A percentile compares a stretch with the other conserved stretches of the same genome.
Conservation (phyloP, 345 rosid genomes). For the Turritis glabra region DNA sequence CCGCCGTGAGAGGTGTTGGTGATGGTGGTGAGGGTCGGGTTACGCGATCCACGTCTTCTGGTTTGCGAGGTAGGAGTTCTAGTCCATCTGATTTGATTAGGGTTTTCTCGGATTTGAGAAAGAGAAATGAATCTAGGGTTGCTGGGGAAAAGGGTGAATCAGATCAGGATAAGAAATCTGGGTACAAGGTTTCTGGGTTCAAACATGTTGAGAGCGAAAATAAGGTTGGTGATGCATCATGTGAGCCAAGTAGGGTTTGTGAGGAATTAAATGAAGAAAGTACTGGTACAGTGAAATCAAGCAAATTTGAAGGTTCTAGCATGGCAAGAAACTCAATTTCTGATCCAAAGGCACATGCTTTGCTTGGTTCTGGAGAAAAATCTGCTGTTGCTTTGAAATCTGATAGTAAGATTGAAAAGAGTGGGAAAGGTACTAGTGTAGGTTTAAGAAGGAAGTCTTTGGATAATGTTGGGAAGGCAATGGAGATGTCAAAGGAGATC, state of each 20-base stretch:
- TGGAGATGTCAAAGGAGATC: slow-evolving; percentile 48
- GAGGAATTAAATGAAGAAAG: not conserved
- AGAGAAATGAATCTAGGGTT: slow-evolving; percentile 49
- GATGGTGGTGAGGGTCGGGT: slow-evolving; percentile 44
- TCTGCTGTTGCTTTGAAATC: slow-evolving; percentile 36
- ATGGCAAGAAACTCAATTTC: slow-evolving; percentile 22
- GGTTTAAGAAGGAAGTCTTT: slow-evolving; percentile 36
- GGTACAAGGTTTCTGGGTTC: slow-evolving; percentile 25
- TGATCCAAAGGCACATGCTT: slow-evolving; percentile 28
- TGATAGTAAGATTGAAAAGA: slow-evolving; percentile 34
- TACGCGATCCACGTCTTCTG: slow-evolving; percentile 60
- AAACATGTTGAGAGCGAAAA: slow-evolving; percentile 10
- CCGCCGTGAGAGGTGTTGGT: slow-evolving; percentile 29
- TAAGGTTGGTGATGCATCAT: slow-evolving; percentile 5
- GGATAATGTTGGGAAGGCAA: slow-evolving; percentile 38
- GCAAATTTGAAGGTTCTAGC: slow-evolving; percentile 12
- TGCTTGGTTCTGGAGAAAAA: slow-evolving; percentile 23
- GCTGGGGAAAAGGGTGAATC: slow-evolving; percentile 41
- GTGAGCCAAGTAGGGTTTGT: not conserved
- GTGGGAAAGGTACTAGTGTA: slow-evolving; percentile 17
- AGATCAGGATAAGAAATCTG: slow-evolving; percentile 35
- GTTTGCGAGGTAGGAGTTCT: slow-evolving; percentile 76
- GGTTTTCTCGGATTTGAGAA: slow-evolving; percentile 52
- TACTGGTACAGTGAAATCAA: slow-evolving; percentile 31
- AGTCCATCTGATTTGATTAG: slow-evolving; percentile 76